Evolutionary conservation across 2,329 filamentous ascomycete genomes (phyloP), one percentile per base, ranked within the genome.

Genomic region (Ophiostoma sp.): DNA sequence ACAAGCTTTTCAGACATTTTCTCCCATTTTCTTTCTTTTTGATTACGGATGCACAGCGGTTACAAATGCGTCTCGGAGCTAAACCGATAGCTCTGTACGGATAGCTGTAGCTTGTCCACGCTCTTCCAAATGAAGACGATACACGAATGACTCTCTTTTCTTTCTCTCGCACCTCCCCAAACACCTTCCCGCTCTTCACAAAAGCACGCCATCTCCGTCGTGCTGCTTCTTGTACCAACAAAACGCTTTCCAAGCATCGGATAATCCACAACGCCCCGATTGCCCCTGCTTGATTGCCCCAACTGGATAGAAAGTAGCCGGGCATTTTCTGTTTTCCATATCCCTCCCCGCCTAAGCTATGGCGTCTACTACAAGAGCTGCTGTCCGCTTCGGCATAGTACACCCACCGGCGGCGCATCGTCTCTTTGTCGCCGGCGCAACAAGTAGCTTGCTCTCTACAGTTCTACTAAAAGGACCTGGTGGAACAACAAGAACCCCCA

Each of bases 301-400:
- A n/a, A 66, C 39, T 45, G 61, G 36, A 45, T 45, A 45, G 22
- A 45, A 66, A 45, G 61, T 42, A 50, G 3, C 39, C 39, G 12
- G 12, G 11, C 7, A 22, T 8, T 42, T 42, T 48, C 12, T 45
- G 1, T 12, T 28, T 17, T 31, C 42, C 39, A 8, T 19, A 8
- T 1, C 63, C 12, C 63, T 19, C 36, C 33, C 36, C 33, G n/a
- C 25, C n/a, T 5, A 3, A 22, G 9, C 61, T 31, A 68, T 68
- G 64, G 64, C 64, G 15, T 50, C 42, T 68, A 2, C 9, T 36
- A 3, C 33, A 36, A 8, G 4, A 1, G 64, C 15, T 33, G 42
- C 48, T 69, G 66, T 39, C 48, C 48, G 69, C 69, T 25, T 55
- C 31, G 31, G 68, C 31, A 69, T 52, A 52, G 42, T 50, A n/a